phyloP scores from a whole-genome alignment of 495 filamentous ascomycete genomes.

The Penicillium argentinense region DNA sequence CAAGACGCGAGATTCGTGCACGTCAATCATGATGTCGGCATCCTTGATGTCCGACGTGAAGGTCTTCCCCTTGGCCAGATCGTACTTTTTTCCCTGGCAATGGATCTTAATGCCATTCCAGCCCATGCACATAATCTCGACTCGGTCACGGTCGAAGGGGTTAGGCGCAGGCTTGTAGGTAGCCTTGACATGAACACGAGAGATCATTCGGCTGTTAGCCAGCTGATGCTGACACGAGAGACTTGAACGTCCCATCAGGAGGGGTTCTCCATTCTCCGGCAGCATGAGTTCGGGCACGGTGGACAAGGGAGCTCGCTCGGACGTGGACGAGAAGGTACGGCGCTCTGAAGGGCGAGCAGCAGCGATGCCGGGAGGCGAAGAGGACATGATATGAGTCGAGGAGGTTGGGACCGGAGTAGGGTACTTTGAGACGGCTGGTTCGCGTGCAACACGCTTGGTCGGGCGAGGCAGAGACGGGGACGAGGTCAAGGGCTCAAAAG shows the following conservation, averaged over 20 bases:
- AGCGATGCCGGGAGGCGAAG: conserved; percentile 68
- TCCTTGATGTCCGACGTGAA: conserved; percentile 89
- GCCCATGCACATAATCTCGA: conserved; percentile 86
- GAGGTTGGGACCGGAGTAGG: conserved; percentile 93
- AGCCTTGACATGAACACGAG: conserved; percentile 88
- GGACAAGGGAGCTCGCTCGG: conserved; percentile 82
- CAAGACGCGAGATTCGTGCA: conserved; percentile 87
- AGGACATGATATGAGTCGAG: conserved; percentile 86
- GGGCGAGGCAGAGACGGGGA: conserved; percentile 80
- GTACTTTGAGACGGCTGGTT: conserved; percentile 52
- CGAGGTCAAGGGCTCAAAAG: conserved; percentile 90
- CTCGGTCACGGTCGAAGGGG: conserved; percentile 61
- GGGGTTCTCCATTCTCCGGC: conserved; percentile 74
- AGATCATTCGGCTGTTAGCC: conserved; percentile 86
- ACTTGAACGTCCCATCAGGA: conserved; percentile 89
- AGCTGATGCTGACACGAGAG: conserved; percentile 90
- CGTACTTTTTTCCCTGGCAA: conserved; percentile 84
- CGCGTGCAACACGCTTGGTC: conserved; percentile 65
- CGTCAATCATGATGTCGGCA: conserved; percentile 92
- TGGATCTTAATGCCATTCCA: conserved; percentile 96
- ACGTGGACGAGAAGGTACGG: conserved; percentile 66
- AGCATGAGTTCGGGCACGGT: conserved; percentile 78
- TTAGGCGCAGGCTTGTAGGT: conserved; percentile 70
- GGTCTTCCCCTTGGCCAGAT: conserved; percentile 81
- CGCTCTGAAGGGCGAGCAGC: conserved; percentile 33